Conservation (phyloP, 2,329 filamentous ascomycete genomes). For the Juglanconis juglandina region DNA sequence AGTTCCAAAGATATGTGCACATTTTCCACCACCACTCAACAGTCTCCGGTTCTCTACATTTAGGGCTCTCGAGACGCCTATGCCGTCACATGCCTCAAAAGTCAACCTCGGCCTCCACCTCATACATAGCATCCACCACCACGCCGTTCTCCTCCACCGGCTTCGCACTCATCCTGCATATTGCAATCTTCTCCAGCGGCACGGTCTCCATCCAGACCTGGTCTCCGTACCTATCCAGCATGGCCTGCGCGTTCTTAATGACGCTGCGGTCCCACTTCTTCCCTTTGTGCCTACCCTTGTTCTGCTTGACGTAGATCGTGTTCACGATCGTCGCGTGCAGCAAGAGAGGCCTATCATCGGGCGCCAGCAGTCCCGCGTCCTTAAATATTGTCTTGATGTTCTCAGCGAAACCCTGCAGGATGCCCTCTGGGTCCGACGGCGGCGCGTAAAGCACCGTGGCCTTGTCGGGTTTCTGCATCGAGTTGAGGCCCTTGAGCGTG, state of each 20-base stretch:
- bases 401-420: slow-evolving; percentile 56
- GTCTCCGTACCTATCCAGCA: slow-evolving; percentile 59
- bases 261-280: slow-evolving; percentile 34
- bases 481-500: slow-evolving; percentile 51
- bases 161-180: slow-evolving; percentile 87
- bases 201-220: slow-evolving; percentile 70
- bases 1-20: no score
- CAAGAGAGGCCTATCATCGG: slow-evolving; percentile 61
- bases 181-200: slow-evolving; percentile 65
- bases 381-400: slow-evolving; percentile 52
- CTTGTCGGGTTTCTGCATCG: slow-evolving; percentile 56
- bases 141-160: slow-evolving; percentile 48
- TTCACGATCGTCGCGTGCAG: slow-evolving; percentile 86
- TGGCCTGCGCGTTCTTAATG: slow-evolving; percentile 51
- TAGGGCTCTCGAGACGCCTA: no score
- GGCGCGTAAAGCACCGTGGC: slow-evolving; percentile 64
- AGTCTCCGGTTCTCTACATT: not conserved
- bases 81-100: slow-evolving; percentile 26
- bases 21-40: no score
- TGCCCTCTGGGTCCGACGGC: slow-evolving; percentile 50
- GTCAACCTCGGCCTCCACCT: slow-evolving; percentile 48
- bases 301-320: slow-evolving; percentile 68
- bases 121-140: slow-evolving; percentile 51
- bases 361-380: slow-evolving; percentile 51
- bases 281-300: slow-evolving; percentile 23